Base-by-base conservation (phyloP, 371 early-diverging fungal species). In the Neoconidiobolus thromboides region DNA sequence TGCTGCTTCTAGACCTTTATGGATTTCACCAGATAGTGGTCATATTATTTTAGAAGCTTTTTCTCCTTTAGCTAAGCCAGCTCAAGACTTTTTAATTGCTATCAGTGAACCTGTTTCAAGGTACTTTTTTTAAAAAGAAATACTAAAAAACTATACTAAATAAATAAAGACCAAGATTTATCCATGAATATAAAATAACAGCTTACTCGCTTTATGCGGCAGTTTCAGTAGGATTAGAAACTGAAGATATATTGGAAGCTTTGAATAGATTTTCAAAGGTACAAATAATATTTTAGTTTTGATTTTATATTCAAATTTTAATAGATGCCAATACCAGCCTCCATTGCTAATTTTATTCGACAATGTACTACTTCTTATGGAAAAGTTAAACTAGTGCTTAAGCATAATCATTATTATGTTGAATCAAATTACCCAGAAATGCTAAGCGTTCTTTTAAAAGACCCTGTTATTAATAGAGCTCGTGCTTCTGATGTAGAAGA, bases 171-270 rank as follows among this genome's bases (percentile, higher is more conserved):
- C 99, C 99, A 3, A 73, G 82, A 3, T 81, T 86, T 65, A 87
- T 99, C 55, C 99, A 99, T 68, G 99, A 99, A 73, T 99, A 98
- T 75, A 85, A 87, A 66, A 72, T 99, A 55, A 99, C 99, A 0
- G 83, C 95, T 2, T 97, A 96, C 71, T 96, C 96, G 6, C 77
- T 99, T 1, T 98, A 99, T 71, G 99, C 99, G 10, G 99, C 99
- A 7, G 98, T 98, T 2, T 95, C 95, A 48, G 97, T 99, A 2
- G 99, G 99, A 2, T 73, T 99, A 54, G 91, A 93, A 51, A 93
- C 98, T 4, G 89, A 89, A 54, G 89, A 88, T 67, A 99, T 99
- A 59, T 84, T 99, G 49, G 80, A 86, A 60, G 96, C 96, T 1
- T 70, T 99, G 60, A 82, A 91, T 63, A 78, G 87, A 58, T 77